Evolutionary conservation across 345 rosid species (phyloP).

Genomic region (Mangifera indica): DNA sequence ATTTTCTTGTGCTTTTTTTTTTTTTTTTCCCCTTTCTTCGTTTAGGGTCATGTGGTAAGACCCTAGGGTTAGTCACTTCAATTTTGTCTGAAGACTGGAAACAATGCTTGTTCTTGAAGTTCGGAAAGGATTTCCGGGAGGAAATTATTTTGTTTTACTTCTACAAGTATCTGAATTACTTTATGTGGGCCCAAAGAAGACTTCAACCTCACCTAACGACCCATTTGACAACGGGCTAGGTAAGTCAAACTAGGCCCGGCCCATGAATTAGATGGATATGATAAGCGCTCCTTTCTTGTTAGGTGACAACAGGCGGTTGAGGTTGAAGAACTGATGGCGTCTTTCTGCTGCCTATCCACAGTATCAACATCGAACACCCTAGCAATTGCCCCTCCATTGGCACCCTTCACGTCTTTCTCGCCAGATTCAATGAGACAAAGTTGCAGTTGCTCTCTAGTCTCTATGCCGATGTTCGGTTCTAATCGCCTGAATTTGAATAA

Average conservation of each 20-base stretch:
- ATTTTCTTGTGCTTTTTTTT: too few species aligned
- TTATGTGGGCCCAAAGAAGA: too few species aligned
- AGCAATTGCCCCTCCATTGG: neutral
- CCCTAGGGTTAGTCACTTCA: too few species aligned
- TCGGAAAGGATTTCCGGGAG: too few species aligned
- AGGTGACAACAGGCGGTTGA: neutral
- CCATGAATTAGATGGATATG: neutral
- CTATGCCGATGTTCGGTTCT: slow-evolving; percentile 14
- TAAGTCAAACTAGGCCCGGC: neutral
- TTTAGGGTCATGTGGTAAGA: too few species aligned
- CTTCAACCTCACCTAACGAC: too few species aligned
- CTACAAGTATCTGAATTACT: too few species aligned
- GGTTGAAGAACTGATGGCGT: slow-evolving; percentile 15
- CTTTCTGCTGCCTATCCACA: slow-evolving; percentile 11
- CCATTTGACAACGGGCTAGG: too few species aligned
- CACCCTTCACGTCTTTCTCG: neutral
- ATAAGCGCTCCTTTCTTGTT: neutral
- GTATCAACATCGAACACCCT: slow-evolving; percentile 19
- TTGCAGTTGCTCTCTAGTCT: slow-evolving; percentile 20
- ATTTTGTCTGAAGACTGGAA: too few species aligned
- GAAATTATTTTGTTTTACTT: too few species aligned
- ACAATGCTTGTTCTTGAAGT: too few species aligned
- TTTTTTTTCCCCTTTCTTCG: too few species aligned
- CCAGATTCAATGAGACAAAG: slow-evolving; percentile 20
- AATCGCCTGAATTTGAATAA: slow-evolving; percentile 6